Evolutionary conservation across 2,329 filamentous ascomycete genomes (phyloP).

Genomic region (Calonectria pseudoturangicola): DNA sequence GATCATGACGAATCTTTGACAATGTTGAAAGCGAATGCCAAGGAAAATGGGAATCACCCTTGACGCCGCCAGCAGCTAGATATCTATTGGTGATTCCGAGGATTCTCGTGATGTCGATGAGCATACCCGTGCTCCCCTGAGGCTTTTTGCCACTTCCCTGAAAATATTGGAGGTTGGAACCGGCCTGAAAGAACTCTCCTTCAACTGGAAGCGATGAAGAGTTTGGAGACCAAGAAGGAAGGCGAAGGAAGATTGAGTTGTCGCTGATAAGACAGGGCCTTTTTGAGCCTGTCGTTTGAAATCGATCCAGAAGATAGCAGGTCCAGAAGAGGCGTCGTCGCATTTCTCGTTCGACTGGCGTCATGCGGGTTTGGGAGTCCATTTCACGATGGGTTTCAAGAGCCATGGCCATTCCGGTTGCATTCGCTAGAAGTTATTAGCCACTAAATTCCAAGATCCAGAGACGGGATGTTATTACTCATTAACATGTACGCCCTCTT

Average conservation of each 20-base stretch:
- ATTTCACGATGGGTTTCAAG: slow-evolving; percentile 88
- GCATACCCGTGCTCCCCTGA: slow-evolving; percentile 85
- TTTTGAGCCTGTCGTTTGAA: slow-evolving; percentile 86
- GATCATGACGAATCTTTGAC: slow-evolving; percentile 88
- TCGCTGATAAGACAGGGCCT: slow-evolving; percentile 87
- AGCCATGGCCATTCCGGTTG: slow-evolving; percentile 88
- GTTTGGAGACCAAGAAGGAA: slow-evolving; percentile 83
- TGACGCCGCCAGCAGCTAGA: slow-evolving; percentile 88
- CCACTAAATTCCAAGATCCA: neutral
- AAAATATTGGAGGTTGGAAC: slow-evolving; percentile 85
- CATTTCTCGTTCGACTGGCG: slow-evolving; percentile 83
- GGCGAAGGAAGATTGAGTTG: slow-evolving; percentile 82
- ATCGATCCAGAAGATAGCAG: slow-evolving; percentile 91
- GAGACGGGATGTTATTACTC: slow-evolving; percentile 68
- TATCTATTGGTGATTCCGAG: slow-evolving; percentile 90
- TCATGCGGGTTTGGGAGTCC: slow-evolving; percentile 76
- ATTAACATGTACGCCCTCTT: slow-evolving; percentile 93
- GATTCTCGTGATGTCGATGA: slow-evolving; percentile 89
- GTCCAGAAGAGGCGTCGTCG: slow-evolving; percentile 91
- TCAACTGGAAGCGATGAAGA: slow-evolving; percentile 78
- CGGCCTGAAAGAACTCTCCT: slow-evolving; percentile 87
- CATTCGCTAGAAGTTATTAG: slow-evolving; percentile 75
- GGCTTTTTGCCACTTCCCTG: slow-evolving; percentile 80
- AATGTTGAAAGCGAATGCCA: slow-evolving; percentile 92
- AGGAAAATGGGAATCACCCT: slow-evolving; percentile 92